Conservation (phyloP, 176 grass and related monocot species). For the Musa itinerans region DNA sequence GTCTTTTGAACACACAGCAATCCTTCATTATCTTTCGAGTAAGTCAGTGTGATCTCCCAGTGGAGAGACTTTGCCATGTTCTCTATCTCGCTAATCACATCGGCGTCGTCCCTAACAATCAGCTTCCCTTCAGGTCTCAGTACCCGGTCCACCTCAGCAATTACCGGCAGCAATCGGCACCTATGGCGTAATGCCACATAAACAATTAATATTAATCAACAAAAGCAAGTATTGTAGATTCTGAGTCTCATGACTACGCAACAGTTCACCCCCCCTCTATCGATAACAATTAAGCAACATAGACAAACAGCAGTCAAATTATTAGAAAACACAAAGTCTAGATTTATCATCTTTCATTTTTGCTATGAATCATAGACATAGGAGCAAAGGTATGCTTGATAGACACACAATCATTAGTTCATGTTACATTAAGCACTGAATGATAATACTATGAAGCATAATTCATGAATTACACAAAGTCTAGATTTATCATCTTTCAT, state of each 20-base stretch:
- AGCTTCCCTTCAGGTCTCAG: constrained; percentile 57
- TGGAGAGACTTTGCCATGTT: constrained; percentile 44
- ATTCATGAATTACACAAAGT: background rate
- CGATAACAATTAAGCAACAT: too few species aligned
- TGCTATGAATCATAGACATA: too few species aligned
- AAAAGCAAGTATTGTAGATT: too few species aligned
- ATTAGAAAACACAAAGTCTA: background rate
- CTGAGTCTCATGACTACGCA: too few species aligned
- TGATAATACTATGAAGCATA: too few species aligned
- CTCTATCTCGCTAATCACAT: constrained; percentile 48
- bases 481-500: too few species aligned
- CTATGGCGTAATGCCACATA: constrained; percentile 11
- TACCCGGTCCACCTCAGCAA: constrained; percentile 70
- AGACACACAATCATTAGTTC: too few species aligned
- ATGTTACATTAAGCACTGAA: too few species aligned
- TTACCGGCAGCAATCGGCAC: constrained; percentile 45
- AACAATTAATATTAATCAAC: too few species aligned
- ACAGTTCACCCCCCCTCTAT: too few species aligned
- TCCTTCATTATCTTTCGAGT: constrained; percentile 53
- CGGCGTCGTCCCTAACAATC: constrained; percentile 50
- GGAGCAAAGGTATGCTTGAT: too few species aligned
- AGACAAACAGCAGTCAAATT: background rate
- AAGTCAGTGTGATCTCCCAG: constrained; percentile 53
- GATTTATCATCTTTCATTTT: too few species aligned
- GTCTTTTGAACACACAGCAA: constrained; percentile 60